Evolutionary conservation across 371 early-diverging fungal genomes (phyloP), one percentile per base, ranked within the genome.

Genomic region (Capillidium heterosporum): DNA sequence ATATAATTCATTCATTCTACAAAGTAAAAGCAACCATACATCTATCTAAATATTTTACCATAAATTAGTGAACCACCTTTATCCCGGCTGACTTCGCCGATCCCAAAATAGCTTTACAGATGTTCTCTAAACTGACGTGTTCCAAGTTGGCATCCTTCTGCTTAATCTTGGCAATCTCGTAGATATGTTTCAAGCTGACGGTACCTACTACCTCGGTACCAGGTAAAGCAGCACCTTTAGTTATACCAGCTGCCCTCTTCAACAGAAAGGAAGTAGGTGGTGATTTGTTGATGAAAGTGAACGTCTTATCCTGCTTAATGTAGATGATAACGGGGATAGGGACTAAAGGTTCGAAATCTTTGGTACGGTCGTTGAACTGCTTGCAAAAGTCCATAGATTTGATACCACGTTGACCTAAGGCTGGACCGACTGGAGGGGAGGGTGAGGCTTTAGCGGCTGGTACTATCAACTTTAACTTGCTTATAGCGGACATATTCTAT

Each of bases 371-470:
- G 74, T 95, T 97, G 76, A 97, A 97, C 66, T 84, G 86, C 69
- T 93, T 94, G 75, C 92, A 91, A 67, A 97, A 97, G 66, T 97
- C 98, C 76, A 95, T 94, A n/a, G 91, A 79, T 68, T 95, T 95
- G 52, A 97, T 85, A 67, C 98, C 98, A 54, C 90, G 82, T 60
- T 91, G 92, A 69, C 98, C 98, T 24, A 97, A 78, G 2, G 94
- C 95, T 48, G 98, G 95, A 42, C 97, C 95, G 28, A 96, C 86
- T 17, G 97, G 95, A 2, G 95, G 94, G 32, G 87, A 77, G 2
- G 95, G 95, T n/a, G 89, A 84, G 5, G 95, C 94, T 68, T 93
- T 86, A 52, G 85, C 90, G 0, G 91, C 90, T 21, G 85, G 80
- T 17, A 92, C 83, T 39, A 87, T 65, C 35, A 87, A 69, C 35